These are phyloP conservation scores for Eucommia ulmoides DNA, from an alignment of 257 asterid species.

Conservation along the genomic window DNA sequence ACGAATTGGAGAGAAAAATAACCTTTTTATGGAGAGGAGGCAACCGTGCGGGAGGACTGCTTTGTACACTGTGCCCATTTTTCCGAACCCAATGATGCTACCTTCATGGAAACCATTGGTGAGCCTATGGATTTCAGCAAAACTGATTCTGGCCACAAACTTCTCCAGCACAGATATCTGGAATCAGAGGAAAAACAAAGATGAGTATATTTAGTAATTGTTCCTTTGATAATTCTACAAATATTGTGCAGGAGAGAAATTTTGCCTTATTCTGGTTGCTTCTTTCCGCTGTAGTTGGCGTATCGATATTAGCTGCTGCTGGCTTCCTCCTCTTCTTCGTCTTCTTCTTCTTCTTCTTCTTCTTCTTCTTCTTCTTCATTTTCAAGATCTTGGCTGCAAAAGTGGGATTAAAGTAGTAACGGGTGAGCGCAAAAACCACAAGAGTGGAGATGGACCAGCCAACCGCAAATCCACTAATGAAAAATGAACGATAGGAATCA, in stretches of 20 bases:
- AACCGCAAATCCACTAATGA: neutral
- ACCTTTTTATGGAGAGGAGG: constrained; percentile 13
- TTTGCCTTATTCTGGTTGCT: too few species aligned
- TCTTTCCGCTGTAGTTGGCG: too few species aligned
- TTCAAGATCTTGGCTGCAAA: neutral
- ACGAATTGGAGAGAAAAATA: neutral
- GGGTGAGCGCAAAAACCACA: neutral
- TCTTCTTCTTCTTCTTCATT: neutral
- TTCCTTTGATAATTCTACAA: too few species aligned
- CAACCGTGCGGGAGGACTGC: constrained; percentile 14
- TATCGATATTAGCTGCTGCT: neutral
- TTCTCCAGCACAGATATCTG: constrained; percentile 21
- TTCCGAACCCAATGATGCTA: constrained; percentile 9
- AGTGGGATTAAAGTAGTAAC: neutral
- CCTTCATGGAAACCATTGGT: constrained; percentile 12
- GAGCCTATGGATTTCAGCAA: constrained; percentile 11
- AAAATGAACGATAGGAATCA: neutral
- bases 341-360: neutral
- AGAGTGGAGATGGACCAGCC: neutral
- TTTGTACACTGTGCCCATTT: too few species aligned
- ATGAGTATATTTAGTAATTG: neutral
- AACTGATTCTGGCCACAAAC: constrained; percentile 13
- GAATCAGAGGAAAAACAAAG: neutral
- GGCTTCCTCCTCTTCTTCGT: neutral
- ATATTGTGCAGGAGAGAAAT: too few species aligned